Evolutionary conservation across 805 yeast species (phyloP).

Genomic region (Wickerhamomyces mucosus): DNA sequence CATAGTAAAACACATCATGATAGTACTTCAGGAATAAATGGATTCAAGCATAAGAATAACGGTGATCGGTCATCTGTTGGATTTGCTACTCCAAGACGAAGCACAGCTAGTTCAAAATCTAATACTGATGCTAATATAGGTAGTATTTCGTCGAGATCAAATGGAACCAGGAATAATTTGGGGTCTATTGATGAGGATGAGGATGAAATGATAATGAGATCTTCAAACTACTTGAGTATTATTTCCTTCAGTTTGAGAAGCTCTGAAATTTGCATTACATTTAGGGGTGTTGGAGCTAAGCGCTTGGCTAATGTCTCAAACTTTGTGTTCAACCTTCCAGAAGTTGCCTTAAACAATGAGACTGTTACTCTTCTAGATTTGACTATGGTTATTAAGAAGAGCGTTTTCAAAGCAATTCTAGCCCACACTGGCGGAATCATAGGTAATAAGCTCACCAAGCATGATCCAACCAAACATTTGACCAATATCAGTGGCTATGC

Average conservation of each 20-base stretch:
- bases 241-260: slow-evolving; percentile 42
- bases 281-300: slow-evolving; percentile 62
- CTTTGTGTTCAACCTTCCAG: slow-evolving; percentile 59
- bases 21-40: no score
- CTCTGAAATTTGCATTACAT: slow-evolving; percentile 57
- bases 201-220: slow-evolving; percentile 63
- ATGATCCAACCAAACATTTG: slow-evolving; percentile 12
- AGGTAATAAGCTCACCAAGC: slow-evolving; percentile 58
- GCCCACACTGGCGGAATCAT: slow-evolving; percentile 69
- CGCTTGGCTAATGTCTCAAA: slow-evolving; percentile 71
- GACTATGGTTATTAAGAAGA: slow-evolving; percentile 49
- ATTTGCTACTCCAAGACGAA: slow-evolving; percentile 5
- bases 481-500: slow-evolving; percentile 17
- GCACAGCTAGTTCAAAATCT: slow-evolving; percentile 6
- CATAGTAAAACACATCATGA: no score
- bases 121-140: slow-evolving; percentile 8
- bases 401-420: slow-evolving; percentile 46
- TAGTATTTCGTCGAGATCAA: slow-evolving; percentile 1
- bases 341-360: slow-evolving; percentile 44
- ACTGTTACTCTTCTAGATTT: slow-evolving; percentile 70
- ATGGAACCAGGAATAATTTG: no score
- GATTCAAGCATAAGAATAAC: background rate
- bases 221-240: slow-evolving; percentile 64
- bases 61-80: background rate
- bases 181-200: slow-evolving; percentile 33